A percentile compares a stretch with the other conserved stretches of the same genome.
Evolutionary conservation across 106 monocot genomes (phyloP).

Genomic region (Allium fistulosum): DNA sequence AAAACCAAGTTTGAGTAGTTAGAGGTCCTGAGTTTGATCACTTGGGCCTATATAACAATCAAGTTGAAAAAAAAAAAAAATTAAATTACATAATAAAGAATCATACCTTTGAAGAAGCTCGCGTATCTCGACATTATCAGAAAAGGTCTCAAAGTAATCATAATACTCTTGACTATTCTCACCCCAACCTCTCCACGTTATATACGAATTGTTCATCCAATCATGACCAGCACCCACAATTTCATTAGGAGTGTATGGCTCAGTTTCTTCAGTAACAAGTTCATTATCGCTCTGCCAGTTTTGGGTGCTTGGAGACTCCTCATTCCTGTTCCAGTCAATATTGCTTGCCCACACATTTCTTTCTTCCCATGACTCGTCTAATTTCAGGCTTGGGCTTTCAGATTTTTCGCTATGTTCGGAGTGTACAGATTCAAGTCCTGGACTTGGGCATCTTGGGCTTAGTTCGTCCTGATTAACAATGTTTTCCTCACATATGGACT

Average conservation of each 20-base stretch:
- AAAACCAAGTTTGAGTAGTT: no score
- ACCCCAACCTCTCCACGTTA: slow-evolving; percentile 24
- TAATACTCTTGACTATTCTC: not conserved
- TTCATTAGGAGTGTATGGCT: slow-evolving; percentile 11
- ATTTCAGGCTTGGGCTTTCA: slow-evolving; percentile 3
- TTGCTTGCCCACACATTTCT: slow-evolving; percentile 31
- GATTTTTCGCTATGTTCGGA: not conserved
- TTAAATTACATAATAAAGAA: not conserved
- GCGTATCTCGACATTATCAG: slow-evolving; percentile 43
- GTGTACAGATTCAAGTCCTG: not conserved
- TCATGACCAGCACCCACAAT: slow-evolving; percentile 2
- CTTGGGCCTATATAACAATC: no score
- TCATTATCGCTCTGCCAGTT: slow-evolving; percentile 29
- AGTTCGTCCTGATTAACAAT: not conserved
- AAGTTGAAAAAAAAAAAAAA: no score
- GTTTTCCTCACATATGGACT: slow-evolving; percentile 5
- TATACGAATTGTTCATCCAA: slow-evolving; percentile 25
- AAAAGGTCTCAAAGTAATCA: slow-evolving; percentile 25
- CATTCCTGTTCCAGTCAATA: slow-evolving; percentile 26
- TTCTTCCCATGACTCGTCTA: slow-evolving; percentile 36
- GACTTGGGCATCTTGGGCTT: not conserved
- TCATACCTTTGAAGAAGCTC: slow-evolving; percentile 56
- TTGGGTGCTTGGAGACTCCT: slow-evolving; percentile 15
- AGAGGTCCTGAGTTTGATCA: no score
- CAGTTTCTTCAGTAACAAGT: slow-evolving; percentile 19